Conservation (phyloP, 768 basidiomycete species). For the Wakefieldia striispora region DNA sequence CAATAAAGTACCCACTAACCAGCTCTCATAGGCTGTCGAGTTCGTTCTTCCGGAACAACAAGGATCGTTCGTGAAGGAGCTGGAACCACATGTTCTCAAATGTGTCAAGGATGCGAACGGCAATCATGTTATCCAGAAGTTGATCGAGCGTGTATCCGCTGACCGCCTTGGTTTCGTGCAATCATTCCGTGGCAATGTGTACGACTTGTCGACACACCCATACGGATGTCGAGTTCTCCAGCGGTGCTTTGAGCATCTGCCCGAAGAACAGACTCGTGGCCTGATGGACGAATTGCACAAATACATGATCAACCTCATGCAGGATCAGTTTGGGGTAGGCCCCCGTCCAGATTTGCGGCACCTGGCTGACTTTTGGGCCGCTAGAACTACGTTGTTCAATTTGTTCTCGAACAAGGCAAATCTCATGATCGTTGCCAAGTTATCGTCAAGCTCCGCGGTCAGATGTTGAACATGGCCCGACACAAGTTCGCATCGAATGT, state of each 20-base stretch:
- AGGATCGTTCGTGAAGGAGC: conserved; percentile 66
- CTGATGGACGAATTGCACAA: conserved; percentile 83
- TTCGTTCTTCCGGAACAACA: conserved; percentile 78
- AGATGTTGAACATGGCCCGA: conserved; percentile 74
- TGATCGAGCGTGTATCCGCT: conserved; percentile 76
- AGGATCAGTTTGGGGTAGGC: conserved; percentile 87
- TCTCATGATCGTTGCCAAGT: conserved; percentile 66
- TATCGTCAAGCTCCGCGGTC: conserved; percentile 67
- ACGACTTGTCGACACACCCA: conserved; percentile 80
- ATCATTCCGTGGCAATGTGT: conserved; percentile 74
- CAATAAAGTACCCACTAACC: conserved; percentile 2
- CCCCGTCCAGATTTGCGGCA: not conserved
- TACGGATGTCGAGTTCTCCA: conserved; percentile 96
- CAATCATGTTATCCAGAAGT: conserved; percentile 93
- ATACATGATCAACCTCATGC: conserved; percentile 70
- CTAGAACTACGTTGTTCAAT: conserved; percentile 95
- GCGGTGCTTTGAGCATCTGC: conserved; percentile 84
- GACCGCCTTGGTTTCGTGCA: conserved; percentile 76
- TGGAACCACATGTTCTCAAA: conserved; percentile 75
- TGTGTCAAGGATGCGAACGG: conserved; percentile 92
- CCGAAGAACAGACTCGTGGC: conserved; percentile 60
- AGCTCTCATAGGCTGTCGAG: conserved; percentile 69
- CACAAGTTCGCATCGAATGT: conserved; percentile 98
- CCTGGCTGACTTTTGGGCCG: conserved; percentile 6
- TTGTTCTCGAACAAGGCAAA: conserved; percentile 79